These are phyloP conservation scores for Stereocaulon alpinum DNA, from an alignment of 495 filamentous ascomycete genomes.

Conservation along the genomic window DNA sequence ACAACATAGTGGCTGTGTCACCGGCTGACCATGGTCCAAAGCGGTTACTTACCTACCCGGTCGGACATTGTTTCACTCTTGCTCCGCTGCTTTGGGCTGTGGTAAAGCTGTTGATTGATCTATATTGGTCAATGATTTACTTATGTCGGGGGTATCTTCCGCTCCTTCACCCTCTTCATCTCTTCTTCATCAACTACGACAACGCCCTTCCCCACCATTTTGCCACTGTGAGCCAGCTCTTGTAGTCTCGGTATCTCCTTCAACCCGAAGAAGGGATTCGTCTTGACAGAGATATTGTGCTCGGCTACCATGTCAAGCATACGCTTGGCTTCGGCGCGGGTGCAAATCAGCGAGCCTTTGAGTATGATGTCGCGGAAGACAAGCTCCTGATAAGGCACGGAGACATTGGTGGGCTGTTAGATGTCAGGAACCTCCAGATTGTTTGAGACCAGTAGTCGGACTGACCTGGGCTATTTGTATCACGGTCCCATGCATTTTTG, in stretches of 20 bases:
- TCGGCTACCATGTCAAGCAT: constrained; percentile 45
- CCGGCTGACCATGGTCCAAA: too few species aligned
- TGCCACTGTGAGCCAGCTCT: constrained; percentile 38
- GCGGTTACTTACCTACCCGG: too few species aligned
- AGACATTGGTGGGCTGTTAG: constrained; percentile 31
- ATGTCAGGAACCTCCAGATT: neutral
- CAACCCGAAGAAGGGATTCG: constrained; percentile 42
- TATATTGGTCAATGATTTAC: neutral
- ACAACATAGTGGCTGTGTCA: too few species aligned
- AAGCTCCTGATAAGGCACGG: constrained; percentile 42
- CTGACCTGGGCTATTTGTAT: constrained; percentile 45
- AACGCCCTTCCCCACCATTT: constrained; percentile 40
- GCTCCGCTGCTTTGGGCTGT: neutral
- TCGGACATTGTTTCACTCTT: neutral
- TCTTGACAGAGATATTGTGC: constrained; percentile 40
- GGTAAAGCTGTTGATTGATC: neutral
- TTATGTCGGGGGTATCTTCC: neutral
- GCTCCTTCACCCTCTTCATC: constrained; percentile 11
- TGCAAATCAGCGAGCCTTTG: constrained; percentile 38
- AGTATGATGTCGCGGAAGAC: constrained; percentile 46
- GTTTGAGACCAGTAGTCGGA: neutral
- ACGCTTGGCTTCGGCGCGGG: constrained; percentile 34
- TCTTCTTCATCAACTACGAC: constrained; percentile 19
- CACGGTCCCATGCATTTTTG: constrained; percentile 43
- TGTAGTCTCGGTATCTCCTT: constrained; percentile 40